Conservation (phyloP, 2,329 filamentous ascomycete species). For the Ascochyta viciae-villosae region DNA sequence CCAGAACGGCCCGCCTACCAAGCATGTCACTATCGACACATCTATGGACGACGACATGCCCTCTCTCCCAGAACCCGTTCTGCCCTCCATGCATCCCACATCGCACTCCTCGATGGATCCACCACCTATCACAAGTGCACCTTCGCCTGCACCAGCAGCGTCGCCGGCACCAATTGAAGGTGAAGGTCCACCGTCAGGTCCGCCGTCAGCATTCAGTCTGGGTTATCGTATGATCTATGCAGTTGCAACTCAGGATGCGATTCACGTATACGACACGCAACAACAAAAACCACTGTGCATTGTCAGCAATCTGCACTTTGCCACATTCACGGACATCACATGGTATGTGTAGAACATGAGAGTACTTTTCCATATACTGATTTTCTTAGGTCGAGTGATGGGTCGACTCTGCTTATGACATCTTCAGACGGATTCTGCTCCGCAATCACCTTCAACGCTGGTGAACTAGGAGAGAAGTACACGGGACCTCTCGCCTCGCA, state of each 20-base stretch:
- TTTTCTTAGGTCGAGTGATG: constrained; percentile 72
- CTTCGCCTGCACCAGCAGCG: constrained; percentile 59
- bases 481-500: constrained; percentile 64
- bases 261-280: constrained; percentile 95
- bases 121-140: constrained; percentile 68
- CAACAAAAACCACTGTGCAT: constrained; percentile 92
- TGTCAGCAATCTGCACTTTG: constrained; percentile 96
- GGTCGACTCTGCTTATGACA: constrained; percentile 85
- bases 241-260: constrained; percentile 94
- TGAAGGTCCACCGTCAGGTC: constrained; percentile 55
- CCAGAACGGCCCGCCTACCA: constrained; percentile 70
- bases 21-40: constrained; percentile 93
- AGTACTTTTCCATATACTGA: constrained; percentile 10
- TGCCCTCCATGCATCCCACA: constrained; percentile 63
- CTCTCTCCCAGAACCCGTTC: constrained; percentile 80
- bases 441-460: constrained; percentile 79
- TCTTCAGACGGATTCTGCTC: constrained; percentile 99
- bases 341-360: constrained; percentile 68
- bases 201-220: constrained; percentile 75
- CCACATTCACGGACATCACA: constrained; percentile 93
- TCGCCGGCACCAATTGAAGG: constrained; percentile 61
- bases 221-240: constrained; percentile 96
- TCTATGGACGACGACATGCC: constrained; percentile 84
- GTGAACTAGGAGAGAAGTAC: constrained; percentile 85
- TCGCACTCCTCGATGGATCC: constrained; percentile 80